Evolutionary conservation across 176 grass and related monocot genomes (phyloP).

Genomic region (Areca catechu): DNA sequence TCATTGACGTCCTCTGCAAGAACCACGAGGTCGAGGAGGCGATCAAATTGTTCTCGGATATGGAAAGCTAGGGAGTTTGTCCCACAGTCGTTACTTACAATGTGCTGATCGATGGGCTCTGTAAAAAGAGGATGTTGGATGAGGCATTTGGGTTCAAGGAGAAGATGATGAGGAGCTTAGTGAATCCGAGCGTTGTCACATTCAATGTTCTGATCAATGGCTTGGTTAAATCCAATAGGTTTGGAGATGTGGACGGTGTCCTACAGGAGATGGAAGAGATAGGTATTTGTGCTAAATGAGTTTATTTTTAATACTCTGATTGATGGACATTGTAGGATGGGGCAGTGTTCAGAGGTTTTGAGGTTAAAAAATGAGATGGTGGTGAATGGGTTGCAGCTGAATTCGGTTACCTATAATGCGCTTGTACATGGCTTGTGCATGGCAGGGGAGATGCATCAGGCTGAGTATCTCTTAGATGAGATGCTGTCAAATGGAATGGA

Average conservation of each 20-base stretch:
- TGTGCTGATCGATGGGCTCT: slow-evolving; percentile 59
- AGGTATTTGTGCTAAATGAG: slow-evolving; percentile 58
- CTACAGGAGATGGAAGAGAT: slow-evolving; percentile 55
- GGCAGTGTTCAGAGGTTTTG: slow-evolving; percentile 35
- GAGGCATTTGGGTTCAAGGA: slow-evolving; percentile 60
- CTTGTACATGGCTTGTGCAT: slow-evolving; percentile 60
- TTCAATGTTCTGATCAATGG: slow-evolving; percentile 80
- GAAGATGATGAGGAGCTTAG: slow-evolving; percentile 37
- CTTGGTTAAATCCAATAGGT: slow-evolving; percentile 42
- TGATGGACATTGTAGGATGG: slow-evolving; percentile 50
- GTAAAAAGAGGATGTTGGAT: slow-evolving; percentile 53
- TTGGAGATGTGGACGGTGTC: slow-evolving; percentile 30
- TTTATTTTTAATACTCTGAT: slow-evolving; percentile 82
- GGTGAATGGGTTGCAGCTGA: slow-evolving; percentile 40
- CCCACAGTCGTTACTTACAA: slow-evolving; percentile 56
- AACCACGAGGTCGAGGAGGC: slow-evolving; percentile 36
- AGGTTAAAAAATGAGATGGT: slow-evolving; percentile 58
- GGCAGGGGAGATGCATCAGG: slow-evolving; percentile 57
- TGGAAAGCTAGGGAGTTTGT: slow-evolving; percentile 30
- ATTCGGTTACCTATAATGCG: slow-evolving; percentile 57
- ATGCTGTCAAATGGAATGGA: slow-evolving; percentile 61
- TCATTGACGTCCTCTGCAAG: slow-evolving; percentile 51
- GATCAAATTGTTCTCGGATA: slow-evolving; percentile 39
- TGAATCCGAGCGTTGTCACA: slow-evolving; percentile 55
- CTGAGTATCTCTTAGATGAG: slow-evolving; percentile 54